phyloP scores from a whole-genome alignment of 1,284 basidiomycete genomes.

The Mycosarcoma mackinlayi region DNA sequence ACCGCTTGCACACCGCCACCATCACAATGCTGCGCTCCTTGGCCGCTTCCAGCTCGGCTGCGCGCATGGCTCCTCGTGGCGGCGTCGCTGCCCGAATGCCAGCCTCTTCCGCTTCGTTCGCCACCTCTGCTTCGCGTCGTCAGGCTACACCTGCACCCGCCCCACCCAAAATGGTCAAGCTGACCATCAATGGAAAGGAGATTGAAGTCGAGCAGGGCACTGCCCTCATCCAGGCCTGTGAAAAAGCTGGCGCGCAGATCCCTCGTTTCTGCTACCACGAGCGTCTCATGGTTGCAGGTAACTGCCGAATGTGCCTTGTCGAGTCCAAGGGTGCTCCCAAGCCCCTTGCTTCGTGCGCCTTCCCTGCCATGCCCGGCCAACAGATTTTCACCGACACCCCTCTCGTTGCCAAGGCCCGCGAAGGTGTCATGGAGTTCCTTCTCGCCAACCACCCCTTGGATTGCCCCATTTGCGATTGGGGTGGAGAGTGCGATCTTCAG shows the following conservation, averaged over 20 bases:
- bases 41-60: slow-evolving; percentile 46
- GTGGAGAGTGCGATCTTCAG: slow-evolving; percentile 93
- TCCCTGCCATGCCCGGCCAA: slow-evolving; percentile 96
- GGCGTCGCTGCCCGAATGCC: slow-evolving; percentile 24
- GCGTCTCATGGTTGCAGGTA: slow-evolving; percentile 70
- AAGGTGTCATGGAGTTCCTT: slow-evolving; percentile 97
- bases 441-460: slow-evolving; percentile 97
- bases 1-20: slow-evolving; percentile 1
- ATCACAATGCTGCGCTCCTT: slow-evolving; percentile 42
- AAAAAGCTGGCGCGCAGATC: slow-evolving; percentile 68
- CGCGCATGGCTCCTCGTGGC: slow-evolving; percentile 32
- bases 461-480: slow-evolving; percentile 92
- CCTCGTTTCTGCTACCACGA: slow-evolving; percentile 91
- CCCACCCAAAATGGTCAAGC: slow-evolving; percentile 67
- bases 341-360: slow-evolving; percentile 81
- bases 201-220: slow-evolving; percentile 67
- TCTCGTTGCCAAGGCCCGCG: slow-evolving; percentile 89
- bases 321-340: slow-evolving; percentile 94
- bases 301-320: slow-evolving; percentile 81
- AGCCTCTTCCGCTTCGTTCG: slow-evolving; percentile 38
- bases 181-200: slow-evolving; percentile 67
- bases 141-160: slow-evolving; percentile 60
- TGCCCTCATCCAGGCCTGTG: slow-evolving; percentile 92
- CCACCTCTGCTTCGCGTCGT: slow-evolving; percentile 49
- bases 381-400: slow-evolving; percentile 97